Percentiles rank a stretch among this genome's conserved stretches.
Conservation (phyloP, 805 yeast genomes). For the Candida stauntonica region DNA sequence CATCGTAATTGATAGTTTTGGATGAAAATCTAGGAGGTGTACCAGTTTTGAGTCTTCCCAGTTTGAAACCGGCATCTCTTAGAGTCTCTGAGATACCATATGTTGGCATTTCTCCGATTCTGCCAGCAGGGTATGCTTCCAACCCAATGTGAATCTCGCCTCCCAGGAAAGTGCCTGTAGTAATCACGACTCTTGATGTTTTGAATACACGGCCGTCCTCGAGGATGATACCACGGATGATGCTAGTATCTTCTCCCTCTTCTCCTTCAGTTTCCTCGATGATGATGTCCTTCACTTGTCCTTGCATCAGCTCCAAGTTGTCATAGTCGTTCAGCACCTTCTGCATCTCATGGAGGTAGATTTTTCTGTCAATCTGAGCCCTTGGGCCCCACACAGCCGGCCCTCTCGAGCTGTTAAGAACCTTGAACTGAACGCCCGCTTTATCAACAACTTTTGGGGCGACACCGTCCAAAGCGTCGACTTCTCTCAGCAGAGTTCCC, state of each 20-base stretch:
- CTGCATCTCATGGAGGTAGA: conserved; percentile 82
- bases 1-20: conserved; percentile 61
- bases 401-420: conserved; percentile 81
- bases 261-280: conserved; percentile 36
- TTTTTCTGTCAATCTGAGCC: conserved; percentile 87
- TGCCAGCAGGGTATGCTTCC: conserved; percentile 77
- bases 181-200: conserved; percentile 70
- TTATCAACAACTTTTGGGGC: conserved; percentile 81
- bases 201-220: conserved; percentile 59
- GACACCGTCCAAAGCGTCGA: conserved; percentile 95
- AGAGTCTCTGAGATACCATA: conserved; percentile 83
- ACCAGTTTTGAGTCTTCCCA: conserved; percentile 93
- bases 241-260: conserved; percentile 15
- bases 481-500: conserved; percentile 87
- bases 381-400: conserved; percentile 99
- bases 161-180: conserved; percentile 93
- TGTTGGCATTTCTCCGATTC: conserved; percentile 90
- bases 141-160: conserved; percentile 94
- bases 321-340: conserved; percentile 48
- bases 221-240: conserved; percentile 68
- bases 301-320: conserved; percentile 56
- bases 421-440: conserved; percentile 90
- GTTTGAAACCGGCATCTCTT: conserved; percentile 65
- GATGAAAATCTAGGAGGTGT: conserved; percentile 89
- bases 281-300: conserved; percentile 80